phyloP scores from a whole-genome alignment of 2,329 filamentous ascomycete genomes.

The Ophiostoma australiae region DNA sequence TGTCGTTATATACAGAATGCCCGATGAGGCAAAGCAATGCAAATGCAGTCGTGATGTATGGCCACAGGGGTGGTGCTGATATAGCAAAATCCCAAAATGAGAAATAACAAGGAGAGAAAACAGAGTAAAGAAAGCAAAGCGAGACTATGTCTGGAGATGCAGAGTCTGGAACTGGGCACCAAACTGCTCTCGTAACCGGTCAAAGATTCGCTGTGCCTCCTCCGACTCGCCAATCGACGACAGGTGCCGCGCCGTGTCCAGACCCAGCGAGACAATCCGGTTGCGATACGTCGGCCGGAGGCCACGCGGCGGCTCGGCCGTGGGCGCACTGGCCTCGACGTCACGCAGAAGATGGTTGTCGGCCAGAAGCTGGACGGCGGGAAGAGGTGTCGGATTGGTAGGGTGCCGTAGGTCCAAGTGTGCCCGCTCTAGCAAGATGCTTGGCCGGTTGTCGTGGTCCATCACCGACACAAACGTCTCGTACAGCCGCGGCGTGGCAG shows the following conservation, averaged over 20 bases:
- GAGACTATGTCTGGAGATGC: constrained; percentile 20
- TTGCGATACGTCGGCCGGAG: constrained; percentile 28
- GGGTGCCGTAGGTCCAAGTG: constrained; percentile 55
- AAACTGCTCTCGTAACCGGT: constrained; percentile 27
- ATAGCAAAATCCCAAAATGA: no score
- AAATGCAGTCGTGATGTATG: not conserved
- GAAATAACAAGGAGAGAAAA: not conserved
- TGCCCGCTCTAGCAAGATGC: constrained; percentile 44
- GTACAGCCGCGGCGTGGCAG: constrained; percentile 46
- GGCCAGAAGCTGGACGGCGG: constrained; percentile 45
- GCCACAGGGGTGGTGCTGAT: not conserved
- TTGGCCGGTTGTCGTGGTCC: constrained; percentile 35
- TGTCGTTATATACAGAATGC: constrained; percentile 6
- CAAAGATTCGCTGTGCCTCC: constrained; percentile 40
- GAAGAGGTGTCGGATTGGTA: constrained; percentile 43
- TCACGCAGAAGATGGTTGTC: constrained; percentile 28
- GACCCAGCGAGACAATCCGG: constrained; percentile 39
- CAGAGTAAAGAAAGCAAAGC: not conserved
- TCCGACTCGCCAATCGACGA: constrained; percentile 38
- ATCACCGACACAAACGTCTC: constrained; percentile 49
- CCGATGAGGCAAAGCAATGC: not conserved
- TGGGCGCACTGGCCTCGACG: constrained; percentile 21
- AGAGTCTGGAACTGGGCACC: constrained; percentile 24
- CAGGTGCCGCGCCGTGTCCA: constrained; percentile 47
- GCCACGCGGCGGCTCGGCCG: constrained; percentile 28